Percentiles rank a stretch among this genome's conserved stretches.
These are phyloP conservation scores for Trametes sp. DNA, from an alignment of 1,284 basidiomycete species.

Conservation along the genomic window DNA sequence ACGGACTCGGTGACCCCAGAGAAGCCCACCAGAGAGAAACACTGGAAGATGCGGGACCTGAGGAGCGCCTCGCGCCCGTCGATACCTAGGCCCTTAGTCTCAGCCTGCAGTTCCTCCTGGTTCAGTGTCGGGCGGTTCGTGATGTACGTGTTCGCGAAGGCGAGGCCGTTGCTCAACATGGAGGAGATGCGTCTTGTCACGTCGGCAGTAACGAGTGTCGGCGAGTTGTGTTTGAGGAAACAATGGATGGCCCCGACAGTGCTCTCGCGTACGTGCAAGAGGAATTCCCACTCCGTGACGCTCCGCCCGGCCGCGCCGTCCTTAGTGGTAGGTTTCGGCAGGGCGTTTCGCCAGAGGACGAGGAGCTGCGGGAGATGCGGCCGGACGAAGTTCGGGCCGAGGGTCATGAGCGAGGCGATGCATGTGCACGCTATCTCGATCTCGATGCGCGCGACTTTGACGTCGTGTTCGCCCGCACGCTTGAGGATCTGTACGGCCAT, in stretches of 20 bases:
- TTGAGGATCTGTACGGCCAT: slow-evolving; percentile 92
- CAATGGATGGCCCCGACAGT: slow-evolving; percentile 89
- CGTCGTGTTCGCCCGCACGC: slow-evolving; percentile 89
- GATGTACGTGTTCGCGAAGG: slow-evolving; percentile 82
- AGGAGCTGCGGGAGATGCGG: slow-evolving; percentile 92
- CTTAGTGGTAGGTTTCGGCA: slow-evolving; percentile 93
- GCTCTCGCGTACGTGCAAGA: slow-evolving; percentile 91
- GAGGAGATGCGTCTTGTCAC: slow-evolving; percentile 89
- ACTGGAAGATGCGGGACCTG: slow-evolving; percentile 88
- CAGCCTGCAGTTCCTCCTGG: slow-evolving; percentile 46
- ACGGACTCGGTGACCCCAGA: slow-evolving; percentile 83
- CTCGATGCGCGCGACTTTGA: slow-evolving; percentile 84
- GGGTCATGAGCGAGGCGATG: slow-evolving; percentile 89
- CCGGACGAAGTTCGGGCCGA: slow-evolving; percentile 94
- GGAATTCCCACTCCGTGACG: slow-evolving; percentile 88
- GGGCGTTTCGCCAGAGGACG: slow-evolving; percentile 95
- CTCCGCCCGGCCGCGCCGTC: slow-evolving; percentile 78
- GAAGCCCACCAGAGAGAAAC: slow-evolving; percentile 85
- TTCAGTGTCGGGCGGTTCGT: slow-evolving; percentile 57
- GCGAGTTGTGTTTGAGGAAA: slow-evolving; percentile 85
- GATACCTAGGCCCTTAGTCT: slow-evolving; percentile 63
- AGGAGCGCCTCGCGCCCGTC: slow-evolving; percentile 86
- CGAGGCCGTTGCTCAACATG: slow-evolving; percentile 89
- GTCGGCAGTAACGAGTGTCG: slow-evolving; percentile 86
- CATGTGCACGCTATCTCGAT: slow-evolving; percentile 96